phyloP scores from a whole-genome alignment of 2,329 filamentous ascomycete genomes.

The Diplodia sapinea region DNA sequence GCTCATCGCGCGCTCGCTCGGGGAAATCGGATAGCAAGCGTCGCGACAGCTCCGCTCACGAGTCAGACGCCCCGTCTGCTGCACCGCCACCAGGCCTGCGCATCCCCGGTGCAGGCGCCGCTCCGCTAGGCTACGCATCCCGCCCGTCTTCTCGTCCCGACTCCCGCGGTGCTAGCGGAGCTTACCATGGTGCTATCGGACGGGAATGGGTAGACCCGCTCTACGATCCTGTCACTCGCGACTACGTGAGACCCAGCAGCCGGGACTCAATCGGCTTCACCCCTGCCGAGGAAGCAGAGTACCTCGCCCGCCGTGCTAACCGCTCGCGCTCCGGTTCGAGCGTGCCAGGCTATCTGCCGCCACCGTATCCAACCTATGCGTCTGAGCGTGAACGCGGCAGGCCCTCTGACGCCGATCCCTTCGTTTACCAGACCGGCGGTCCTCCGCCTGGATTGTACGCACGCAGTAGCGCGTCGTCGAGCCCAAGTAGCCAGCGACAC shows the following conservation, averaged over 20 bases:
- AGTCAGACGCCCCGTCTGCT: conserved; percentile 34
- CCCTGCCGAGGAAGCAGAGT: conserved; percentile 37
- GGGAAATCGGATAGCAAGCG: conserved; percentile 42
- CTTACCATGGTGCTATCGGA: neutral
- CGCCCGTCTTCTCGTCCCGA: conserved; percentile 49
- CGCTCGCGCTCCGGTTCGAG: conserved; percentile 35
- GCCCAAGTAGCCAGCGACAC: conserved; percentile 39
- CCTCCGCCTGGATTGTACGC: conserved; percentile 40
- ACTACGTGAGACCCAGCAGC: conserved; percentile 42
- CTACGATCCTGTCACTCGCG: conserved; percentile 13
- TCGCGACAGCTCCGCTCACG: conserved; percentile 36
- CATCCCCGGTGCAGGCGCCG: conserved; percentile 55
- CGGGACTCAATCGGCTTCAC: conserved; percentile 43
- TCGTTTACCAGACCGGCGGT: conserved; percentile 36
- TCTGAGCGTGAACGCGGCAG: conserved; percentile 32
- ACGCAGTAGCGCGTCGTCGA: conserved; percentile 33
- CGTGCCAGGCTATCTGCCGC: conserved; percentile 21
- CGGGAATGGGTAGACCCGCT: conserved; percentile 10
- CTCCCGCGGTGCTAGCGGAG: conserved; percentile 46
- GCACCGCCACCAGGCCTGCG: conserved; percentile 53
- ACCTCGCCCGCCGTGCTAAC: conserved; percentile 39
- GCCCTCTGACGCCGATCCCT: conserved; percentile 34
- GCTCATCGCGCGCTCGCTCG: conserved; percentile 37
- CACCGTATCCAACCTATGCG: conserved; percentile 37
- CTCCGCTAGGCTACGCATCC: conserved; percentile 41